Conservation (phyloP, 495 filamentous ascomycete species). For the Aspergillus baeticus region DNA sequence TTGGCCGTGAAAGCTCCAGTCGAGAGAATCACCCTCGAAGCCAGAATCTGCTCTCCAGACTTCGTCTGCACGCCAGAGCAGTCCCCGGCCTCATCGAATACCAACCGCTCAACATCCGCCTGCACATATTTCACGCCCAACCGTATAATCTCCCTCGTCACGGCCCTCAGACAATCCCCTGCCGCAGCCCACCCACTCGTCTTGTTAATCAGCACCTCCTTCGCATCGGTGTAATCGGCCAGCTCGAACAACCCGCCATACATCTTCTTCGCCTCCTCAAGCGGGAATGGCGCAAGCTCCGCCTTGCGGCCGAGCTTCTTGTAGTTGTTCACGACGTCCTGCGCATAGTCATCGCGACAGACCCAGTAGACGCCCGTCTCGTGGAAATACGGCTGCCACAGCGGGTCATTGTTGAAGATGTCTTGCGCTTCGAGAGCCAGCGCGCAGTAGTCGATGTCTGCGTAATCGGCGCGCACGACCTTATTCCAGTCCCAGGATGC, state of each 20-base stretch:
- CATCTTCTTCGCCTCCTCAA: conserved; percentile 41
- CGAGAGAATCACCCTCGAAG: conserved; percentile 50
- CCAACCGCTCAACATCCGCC: too few relatives aligned
- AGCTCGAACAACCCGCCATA: conserved; percentile 53
- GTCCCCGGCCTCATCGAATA: too few relatives aligned
- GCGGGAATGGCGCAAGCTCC: conserved; percentile 36
- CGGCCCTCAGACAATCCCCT: conserved; percentile 45
- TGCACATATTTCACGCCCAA: too few relatives aligned
- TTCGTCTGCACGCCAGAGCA: too few relatives aligned
- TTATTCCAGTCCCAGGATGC: conserved; percentile 71
- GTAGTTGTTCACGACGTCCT: conserved; percentile 50
- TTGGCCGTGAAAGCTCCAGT: conserved; percentile 61
- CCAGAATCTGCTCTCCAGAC: conserved; percentile 36
- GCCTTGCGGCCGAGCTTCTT: conserved; percentile 41
- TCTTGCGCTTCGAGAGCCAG: conserved; percentile 57
- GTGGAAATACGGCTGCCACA: conserved; percentile 56
- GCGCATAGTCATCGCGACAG: conserved; percentile 41
- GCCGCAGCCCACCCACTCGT: conserved; percentile 64
- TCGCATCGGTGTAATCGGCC: conserved; percentile 52
- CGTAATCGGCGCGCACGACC: conserved; percentile 65
- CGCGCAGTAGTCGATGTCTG: conserved; percentile 52
- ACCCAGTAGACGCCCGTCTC: conserved; percentile 54
- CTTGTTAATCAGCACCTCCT: conserved; percentile 49
- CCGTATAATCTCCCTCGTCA: conserved; percentile 33
- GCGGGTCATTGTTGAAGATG: conserved; percentile 50